phyloP scores from a whole-genome alignment of 2,329 filamentous ascomycete genomes.

The Calonectria leucothoes region DNA sequence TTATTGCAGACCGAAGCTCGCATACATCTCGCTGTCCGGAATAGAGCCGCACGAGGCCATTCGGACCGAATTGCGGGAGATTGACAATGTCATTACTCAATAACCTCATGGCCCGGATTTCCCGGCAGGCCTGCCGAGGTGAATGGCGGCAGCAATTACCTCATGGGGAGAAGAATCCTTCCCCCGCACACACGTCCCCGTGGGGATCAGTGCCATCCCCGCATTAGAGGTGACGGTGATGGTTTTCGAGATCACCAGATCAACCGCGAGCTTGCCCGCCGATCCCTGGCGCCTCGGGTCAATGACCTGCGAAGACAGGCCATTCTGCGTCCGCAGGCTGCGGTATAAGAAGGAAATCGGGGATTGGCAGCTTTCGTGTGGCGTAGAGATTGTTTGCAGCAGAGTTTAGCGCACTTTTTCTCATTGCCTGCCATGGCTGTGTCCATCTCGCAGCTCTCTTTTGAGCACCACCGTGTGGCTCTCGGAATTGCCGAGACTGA shows the following conservation, averaged over 20 bases:
- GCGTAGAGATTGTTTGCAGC: neutral
- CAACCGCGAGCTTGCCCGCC: neutral
- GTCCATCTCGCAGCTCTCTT: slow-evolving; percentile 51
- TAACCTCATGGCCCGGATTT: neutral
- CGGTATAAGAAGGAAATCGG: neutral
- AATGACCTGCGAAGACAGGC: neutral
- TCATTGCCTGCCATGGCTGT: slow-evolving; percentile 47
- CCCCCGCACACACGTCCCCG: neutral
- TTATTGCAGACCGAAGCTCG: neutral
- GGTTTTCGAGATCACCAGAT: neutral
- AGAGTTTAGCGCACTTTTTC: neutral
- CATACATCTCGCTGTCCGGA: neutral
- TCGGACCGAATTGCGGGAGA: neutral
- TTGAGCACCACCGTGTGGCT: slow-evolving; percentile 55
- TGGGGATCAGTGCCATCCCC: neutral
- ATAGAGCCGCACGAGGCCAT: neutral
- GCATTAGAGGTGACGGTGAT: neutral
- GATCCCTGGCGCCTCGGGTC: neutral
- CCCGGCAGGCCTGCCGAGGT: neutral
- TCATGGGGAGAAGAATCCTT: neutral
- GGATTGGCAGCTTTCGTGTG: neutral
- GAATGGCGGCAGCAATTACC: neutral
- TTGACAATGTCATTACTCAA: neutral
- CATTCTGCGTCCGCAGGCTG: neutral
- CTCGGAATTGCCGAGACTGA: slow-evolving; percentile 57